These are phyloP conservation scores for Purpureocillium takamizusanense DNA, from an alignment of 2,329 filamentous ascomycete species.

Conservation along the genomic window DNA sequence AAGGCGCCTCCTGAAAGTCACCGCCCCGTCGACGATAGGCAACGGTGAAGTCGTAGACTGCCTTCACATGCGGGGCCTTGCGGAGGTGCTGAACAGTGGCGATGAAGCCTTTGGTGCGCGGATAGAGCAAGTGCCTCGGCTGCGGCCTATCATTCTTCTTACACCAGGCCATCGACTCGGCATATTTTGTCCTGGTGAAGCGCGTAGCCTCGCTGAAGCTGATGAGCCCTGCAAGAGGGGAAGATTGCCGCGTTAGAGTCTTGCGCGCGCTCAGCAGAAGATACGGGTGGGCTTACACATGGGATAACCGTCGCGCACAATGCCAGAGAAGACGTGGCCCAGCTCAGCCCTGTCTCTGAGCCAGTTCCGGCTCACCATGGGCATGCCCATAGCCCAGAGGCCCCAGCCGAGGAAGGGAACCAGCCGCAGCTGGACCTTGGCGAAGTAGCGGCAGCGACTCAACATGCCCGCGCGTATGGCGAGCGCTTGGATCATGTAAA, in stretches of 20 bases:
- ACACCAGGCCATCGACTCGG: slow-evolving; percentile 43
- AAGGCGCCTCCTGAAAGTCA: slow-evolving; percentile 35
- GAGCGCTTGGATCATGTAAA: slow-evolving; percentile 54
- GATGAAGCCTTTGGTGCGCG: slow-evolving; percentile 52
- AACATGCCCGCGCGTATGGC: slow-evolving; percentile 48
- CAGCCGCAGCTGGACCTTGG: slow-evolving; percentile 48
- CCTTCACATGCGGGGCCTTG: slow-evolving; percentile 39
- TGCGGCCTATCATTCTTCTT: slow-evolving; percentile 36
- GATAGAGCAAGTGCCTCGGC: slow-evolving; percentile 50
- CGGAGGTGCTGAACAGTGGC: slow-evolving; percentile 47
- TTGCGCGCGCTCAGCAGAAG: no score
- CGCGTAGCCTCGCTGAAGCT: slow-evolving; percentile 57
- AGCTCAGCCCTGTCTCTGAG: slow-evolving; percentile 46
- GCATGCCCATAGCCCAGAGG: slow-evolving; percentile 57
- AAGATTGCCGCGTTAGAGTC: no score
- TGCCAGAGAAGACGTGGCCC: slow-evolving; percentile 45
- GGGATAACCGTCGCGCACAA: slow-evolving; percentile 42
- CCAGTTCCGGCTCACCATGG: slow-evolving; percentile 53
- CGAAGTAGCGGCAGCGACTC: slow-evolving; percentile 52
- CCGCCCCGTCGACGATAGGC: slow-evolving; percentile 35
- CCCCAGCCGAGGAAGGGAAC: slow-evolving; percentile 57
- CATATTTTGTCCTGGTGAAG: slow-evolving; percentile 44
- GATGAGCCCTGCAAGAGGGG: slow-evolving; percentile 42
- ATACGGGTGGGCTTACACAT: slow-evolving; percentile 37
- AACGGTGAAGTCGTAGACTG: slow-evolving; percentile 47